Evolutionary conservation across 495 filamentous ascomycete species (phyloP), one percentile per base, ranked within the genome.

Genomic region (Penicillium daleae): DNA sequence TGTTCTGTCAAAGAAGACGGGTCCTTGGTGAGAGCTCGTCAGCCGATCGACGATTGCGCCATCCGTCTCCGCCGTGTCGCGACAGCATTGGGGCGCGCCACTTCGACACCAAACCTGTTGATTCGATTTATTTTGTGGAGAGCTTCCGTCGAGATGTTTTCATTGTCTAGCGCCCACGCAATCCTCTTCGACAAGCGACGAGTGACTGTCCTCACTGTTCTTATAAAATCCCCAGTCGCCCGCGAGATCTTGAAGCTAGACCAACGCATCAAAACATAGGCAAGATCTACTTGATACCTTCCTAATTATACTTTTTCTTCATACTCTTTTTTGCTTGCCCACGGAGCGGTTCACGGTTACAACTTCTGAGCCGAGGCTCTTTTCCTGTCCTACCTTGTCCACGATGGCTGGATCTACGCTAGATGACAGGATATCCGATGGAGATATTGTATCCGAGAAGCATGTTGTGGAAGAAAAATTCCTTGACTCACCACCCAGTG

Each of bases 61-160:
- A 70, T 72, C 50, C 2, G 51, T 67, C 50, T 62, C 54, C 63
- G 31, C 61, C 59, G 46, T 67, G 64, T 72, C 67, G 67, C 59
- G 60, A 70, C 54, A 57, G 26, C 19, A 21, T 27, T 39, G n/a
- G 48, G 56, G 22, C 50, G 48, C 51, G 22, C 50, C 33, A 60
- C 22, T 49, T 35, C 55, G 37, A 27, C 59, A 24, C 42, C 42
- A 24, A 22, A 46, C 21, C 12, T 21, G 19, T 46, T 46, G 8
- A 21, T 46, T 24, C 21, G 42, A 46, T 46, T 21, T 8, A 22
- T 46, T 46, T 46, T 24, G 39, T 42, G 39, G 42, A 22, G 19
- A 46, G 42, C 19, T 46, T 22, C 19, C n/a, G 42, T n/a, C 46
- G 24, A 17, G 46, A 50, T 50, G 46, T 12, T 12, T 46, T 10